Evolutionary conservation across 2,329 filamentous ascomycete species (phyloP), one percentile per base, ranked within the genome.

Genomic region (Paecilomyces sp.): DNA sequence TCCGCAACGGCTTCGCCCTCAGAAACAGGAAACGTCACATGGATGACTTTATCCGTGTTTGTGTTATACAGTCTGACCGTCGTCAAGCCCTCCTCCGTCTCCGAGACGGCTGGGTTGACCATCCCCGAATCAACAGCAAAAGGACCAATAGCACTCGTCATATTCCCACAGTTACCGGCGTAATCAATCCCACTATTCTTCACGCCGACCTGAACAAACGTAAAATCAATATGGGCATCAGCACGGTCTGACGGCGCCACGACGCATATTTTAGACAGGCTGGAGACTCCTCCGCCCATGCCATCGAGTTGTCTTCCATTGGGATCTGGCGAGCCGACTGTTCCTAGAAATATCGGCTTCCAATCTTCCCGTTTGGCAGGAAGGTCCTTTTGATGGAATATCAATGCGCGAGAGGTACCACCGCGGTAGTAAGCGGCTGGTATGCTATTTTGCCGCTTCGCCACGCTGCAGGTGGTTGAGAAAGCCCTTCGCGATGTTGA

Each of bases 121-220:
- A 88, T 62, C 2, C 81, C 77, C 25, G 79, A 71, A 74, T 90
- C 74, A 68, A 86, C 76, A 2, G 85, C 85, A 67, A 84, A 87
- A 0, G 88, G 88, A 0, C 88, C 89, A 54, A 91, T 81, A 0
- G 85, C 81, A 50, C 83, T 80, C 5, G 80, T 84, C 86, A 91
- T 88, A 70, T 91, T 91, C n/a, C 88, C 88, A 68, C 88, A 91
- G 66, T 90, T 91, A 25, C 87, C 85, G 0, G 85, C 84, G 66
- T 84, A 82, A 66, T 91, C 88, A 2, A 91, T 79, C 33, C 77
- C 74, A 3, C 77, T 76, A 64, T 87, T 80, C 57, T 82, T 82
- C 58, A 91, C 82, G 2, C 88, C 88, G 6, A 91, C 77, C 47
- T 87, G 85, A 1, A 88, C 83, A 68, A 91, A 91, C 0, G 88